Conservation (phyloP, 176 grass and related monocot species). For the Olyra latifolia region DNA sequence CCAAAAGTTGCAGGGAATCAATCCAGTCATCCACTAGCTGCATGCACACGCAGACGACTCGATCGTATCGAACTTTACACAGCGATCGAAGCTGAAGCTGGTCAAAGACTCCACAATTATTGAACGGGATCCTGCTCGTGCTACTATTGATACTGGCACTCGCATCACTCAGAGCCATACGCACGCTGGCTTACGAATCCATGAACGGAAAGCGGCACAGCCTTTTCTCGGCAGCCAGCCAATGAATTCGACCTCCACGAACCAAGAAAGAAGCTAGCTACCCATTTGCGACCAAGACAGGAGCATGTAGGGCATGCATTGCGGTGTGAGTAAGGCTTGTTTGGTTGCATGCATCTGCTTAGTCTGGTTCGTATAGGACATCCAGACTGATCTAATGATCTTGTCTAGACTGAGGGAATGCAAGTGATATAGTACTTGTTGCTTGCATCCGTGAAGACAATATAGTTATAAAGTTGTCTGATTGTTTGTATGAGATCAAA, state of each 20-base stretch:
- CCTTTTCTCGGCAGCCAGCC: neutral
- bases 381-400: too few species aligned
- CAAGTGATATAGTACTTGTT: too few species aligned
- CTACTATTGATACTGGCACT: neutral
- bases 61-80: conserved; percentile 7
- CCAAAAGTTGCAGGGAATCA: conserved; percentile 8
- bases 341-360: too few species aligned
- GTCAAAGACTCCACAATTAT: conserved; percentile 34
- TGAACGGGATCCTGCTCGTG: neutral
- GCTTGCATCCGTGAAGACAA: too few species aligned
- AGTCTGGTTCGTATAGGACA: too few species aligned
- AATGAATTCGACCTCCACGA: conserved; percentile 25
- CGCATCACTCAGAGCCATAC: neutral
- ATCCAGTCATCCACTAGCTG: neutral
- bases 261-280: neutral
- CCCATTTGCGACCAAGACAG: too few species aligned
- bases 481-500: too few species aligned
- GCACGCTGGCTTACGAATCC: conserved; percentile 28
- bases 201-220: neutral
- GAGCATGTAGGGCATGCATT: too few species aligned
- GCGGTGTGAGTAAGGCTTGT: neutral
- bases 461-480: too few species aligned
- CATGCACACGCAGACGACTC: neutral
- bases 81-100: neutral
- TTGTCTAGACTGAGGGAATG: too few species aligned